These are phyloP conservation scores for Agaricus blazei DNA, from an alignment of 768 basidiomycete species.

Conservation along the genomic window DNA sequence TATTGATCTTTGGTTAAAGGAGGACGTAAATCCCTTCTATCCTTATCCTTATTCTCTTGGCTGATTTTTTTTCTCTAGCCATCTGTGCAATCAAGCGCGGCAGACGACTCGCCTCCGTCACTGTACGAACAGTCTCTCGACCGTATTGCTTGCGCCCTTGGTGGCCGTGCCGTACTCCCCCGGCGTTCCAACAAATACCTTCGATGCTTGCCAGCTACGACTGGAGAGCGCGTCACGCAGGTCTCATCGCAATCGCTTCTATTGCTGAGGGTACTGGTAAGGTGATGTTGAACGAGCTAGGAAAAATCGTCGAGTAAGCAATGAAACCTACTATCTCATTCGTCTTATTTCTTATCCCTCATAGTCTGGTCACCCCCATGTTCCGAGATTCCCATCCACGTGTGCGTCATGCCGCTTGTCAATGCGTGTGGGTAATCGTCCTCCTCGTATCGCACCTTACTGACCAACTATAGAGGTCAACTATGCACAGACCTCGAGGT, in stretches of 20 bases:
- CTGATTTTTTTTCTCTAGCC: constrained; percentile 36
- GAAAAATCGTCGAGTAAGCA: constrained; percentile 75
- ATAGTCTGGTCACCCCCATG: constrained; percentile 70
- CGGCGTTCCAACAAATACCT: constrained; percentile 78
- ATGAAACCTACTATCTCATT: background rate
- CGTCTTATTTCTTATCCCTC: background rate
- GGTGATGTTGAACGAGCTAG: constrained; percentile 78
- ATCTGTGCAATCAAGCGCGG: constrained; percentile 53
- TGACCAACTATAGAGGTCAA: constrained; percentile 55
- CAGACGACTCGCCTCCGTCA: constrained; percentile 62
- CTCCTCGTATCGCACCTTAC: background rate
- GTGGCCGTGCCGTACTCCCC: constrained; percentile 68
- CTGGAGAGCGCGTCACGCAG: constrained; percentile 84
- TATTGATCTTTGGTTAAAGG: constrained; percentile 59
- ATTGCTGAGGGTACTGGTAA: constrained; percentile 82
- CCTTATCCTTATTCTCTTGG: background rate
- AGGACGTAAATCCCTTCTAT: constrained; percentile 53
- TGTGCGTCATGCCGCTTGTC: constrained; percentile 76
- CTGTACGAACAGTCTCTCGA: constrained; percentile 84
- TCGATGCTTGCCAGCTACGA: constrained; percentile 78
- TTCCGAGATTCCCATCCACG: constrained; percentile 76
- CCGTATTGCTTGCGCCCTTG: constrained; percentile 73
- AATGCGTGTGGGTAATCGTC: constrained; percentile 66
- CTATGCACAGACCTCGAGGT: constrained; percentile 88
- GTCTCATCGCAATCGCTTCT: constrained; percentile 80